Percentiles rank a stretch among this genome's conserved stretches.
phyloP scores from a whole-genome alignment of 306 rosid species.

The Malus fusca region DNA sequence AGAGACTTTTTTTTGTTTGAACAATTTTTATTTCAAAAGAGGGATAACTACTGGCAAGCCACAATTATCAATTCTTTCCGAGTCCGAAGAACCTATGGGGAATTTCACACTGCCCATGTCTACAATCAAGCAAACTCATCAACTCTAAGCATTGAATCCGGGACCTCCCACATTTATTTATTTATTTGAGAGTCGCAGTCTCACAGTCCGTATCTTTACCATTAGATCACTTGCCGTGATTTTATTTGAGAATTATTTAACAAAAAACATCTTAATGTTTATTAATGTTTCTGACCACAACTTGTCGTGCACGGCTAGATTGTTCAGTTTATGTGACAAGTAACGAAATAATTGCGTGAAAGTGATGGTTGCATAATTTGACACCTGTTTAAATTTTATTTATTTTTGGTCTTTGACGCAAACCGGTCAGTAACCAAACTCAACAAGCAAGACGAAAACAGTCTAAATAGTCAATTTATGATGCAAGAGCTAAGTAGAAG shows the following conservation, averaged over 20 bases:
- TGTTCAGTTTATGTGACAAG: neutral
- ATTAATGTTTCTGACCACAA: neutral
- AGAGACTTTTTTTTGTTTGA: too few species aligned
- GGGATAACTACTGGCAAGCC: fast-evolving
- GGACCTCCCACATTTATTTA: too few species aligned
- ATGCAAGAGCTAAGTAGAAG: too few species aligned
- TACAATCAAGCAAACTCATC: too few species aligned
- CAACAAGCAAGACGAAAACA: neutral
- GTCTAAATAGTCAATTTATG: too few species aligned
- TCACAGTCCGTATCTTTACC: too few species aligned
- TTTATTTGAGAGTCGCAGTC: too few species aligned
- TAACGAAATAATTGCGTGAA: neutral
- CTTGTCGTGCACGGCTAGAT: conserved; percentile 18
- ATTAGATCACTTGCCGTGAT: too few species aligned
- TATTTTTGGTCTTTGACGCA: neutral
- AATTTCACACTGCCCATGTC: fast-evolving
- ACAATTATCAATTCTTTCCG: fast-evolving
- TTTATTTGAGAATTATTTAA: too few species aligned
- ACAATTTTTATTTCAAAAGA: too few species aligned
- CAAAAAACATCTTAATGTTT: too few species aligned
- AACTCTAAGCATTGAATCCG: too few species aligned
- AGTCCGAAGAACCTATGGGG: fast-evolving
- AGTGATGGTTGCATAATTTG: neutral
- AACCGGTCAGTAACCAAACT: neutral
- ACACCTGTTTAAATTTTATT: neutral